These are phyloP conservation scores for Rhytidiadelphus loreus DNA, from an alignment of 225 moss, liverwort and hornwort species.

Conservation along the genomic window DNA sequence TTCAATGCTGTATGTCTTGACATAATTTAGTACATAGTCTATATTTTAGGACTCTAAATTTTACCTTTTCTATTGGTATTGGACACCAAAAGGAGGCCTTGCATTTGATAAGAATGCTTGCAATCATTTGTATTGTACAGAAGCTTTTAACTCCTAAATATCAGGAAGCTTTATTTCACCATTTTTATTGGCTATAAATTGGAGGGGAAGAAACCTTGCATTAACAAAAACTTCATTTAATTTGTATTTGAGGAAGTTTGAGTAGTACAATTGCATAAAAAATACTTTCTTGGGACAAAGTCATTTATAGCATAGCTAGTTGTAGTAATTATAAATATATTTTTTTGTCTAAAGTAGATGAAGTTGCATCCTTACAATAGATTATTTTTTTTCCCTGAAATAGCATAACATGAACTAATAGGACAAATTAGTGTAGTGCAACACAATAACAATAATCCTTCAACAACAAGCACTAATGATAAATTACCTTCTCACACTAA, in stretches of 20 bases:
- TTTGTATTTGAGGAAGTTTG: neutral
- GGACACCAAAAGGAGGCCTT: no score
- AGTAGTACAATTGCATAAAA: neutral
- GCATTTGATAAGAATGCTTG: neutral
- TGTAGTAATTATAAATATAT: neutral
- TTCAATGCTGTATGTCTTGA: neutral
- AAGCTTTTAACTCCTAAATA: neutral
- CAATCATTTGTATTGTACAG: no score
- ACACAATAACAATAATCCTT: no score
- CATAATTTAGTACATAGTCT: no score
- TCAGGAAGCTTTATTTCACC: rapidly evolving
- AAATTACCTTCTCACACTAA: neutral
- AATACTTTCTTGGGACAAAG: neutral
- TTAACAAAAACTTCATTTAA: no score
- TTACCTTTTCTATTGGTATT: neutral
- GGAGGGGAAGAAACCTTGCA: neutral
- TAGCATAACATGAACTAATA: neutral
- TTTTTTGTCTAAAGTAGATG: neutral
- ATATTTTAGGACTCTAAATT: neutral
- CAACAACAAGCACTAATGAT: neutral
- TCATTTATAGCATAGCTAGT: rapidly evolving
- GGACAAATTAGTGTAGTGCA: neutral
- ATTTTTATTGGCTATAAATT: no score
- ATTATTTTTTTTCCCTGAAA: neutral
- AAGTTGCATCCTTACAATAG: neutral